Evolutionary conservation across 352 stramenopile species (phyloP).

Genomic region (Pythium brachiatum): DNA sequence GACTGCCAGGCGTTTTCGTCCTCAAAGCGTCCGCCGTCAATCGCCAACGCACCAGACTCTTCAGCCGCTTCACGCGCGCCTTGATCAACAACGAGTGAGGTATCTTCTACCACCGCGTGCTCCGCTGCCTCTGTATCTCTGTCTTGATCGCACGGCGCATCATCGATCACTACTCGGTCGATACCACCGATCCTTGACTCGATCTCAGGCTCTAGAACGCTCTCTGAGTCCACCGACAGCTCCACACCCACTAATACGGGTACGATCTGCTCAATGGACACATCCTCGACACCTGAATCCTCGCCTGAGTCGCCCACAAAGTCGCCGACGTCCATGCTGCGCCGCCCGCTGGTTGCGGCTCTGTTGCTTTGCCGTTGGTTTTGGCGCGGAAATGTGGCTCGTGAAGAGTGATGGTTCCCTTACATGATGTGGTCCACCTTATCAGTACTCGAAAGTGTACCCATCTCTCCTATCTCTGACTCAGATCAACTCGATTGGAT

Average conservation of each 20-base stretch:
- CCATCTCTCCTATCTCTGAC: not conserved
- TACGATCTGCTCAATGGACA: not conserved
- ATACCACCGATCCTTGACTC: not conserved
- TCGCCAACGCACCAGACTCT: not conserved
- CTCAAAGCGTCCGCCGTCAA: not conserved
- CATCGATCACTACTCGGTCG: not conserved
- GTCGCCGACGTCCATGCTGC: slow-evolving; percentile 25
- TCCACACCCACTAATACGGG: not conserved
- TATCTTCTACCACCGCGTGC: not conserved
- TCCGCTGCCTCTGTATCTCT: not conserved
- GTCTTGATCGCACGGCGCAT: not conserved
- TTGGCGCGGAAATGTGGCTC: slow-evolving; percentile 13
- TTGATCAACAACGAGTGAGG: not conserved
- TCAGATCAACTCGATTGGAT: not conserved
- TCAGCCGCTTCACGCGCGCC: not conserved
- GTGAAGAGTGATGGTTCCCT: slow-evolving; percentile 13
- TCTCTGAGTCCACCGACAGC: not conserved
- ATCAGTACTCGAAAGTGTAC: not conserved
- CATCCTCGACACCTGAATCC: slow-evolving; percentile 9
- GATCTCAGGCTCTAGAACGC: not conserved
- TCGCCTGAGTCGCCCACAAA: slow-evolving; percentile 29
- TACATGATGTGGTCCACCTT: slow-evolving; percentile 13
- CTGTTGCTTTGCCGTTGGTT: not conserved
- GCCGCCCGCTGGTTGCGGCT: not conserved
- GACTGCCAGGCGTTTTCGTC: not conserved